These are phyloP conservation scores for Polytolypa hystricis DNA, from an alignment of 2,329 filamentous ascomycete genomes.

Conservation along the genomic window DNA sequence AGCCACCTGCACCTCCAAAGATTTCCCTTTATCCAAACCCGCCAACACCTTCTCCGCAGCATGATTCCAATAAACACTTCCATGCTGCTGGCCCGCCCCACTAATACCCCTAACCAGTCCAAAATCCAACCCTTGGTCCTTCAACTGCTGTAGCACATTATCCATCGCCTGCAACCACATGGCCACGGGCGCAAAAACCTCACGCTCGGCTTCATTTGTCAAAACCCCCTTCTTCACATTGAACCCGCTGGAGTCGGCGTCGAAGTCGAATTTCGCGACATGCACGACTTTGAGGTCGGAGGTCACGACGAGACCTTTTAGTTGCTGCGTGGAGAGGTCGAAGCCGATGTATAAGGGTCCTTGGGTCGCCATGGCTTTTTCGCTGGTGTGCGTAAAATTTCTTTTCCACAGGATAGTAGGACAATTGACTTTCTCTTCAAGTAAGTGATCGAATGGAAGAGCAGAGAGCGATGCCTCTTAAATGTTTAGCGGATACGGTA, in stretches of 20 bases:
- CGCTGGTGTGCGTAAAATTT: not conserved
- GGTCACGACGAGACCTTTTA: conserved; percentile 84
- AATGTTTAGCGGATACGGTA: too few relatives aligned
- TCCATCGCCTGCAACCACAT: conserved; percentile 93
- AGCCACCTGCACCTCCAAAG: conserved; percentile 61
- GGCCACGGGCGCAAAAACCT: conserved; percentile 85
- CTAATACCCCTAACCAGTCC: conserved; percentile 67
- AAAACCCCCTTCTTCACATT: conserved; percentile 79
- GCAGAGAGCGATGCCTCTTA: too few relatives aligned
- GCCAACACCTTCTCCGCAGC: conserved; percentile 56
- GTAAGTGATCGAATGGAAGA: too few relatives aligned
- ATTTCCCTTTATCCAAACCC: conserved; percentile 47
- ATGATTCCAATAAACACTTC: conserved; percentile 83
- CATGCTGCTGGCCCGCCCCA: conserved; percentile 93
- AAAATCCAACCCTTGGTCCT: conserved; percentile 60
- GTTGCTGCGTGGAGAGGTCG: conserved; percentile 91
- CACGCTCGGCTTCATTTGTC: conserved; percentile 67
- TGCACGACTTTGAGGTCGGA: conserved; percentile 70
- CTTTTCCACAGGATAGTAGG: too few relatives aligned
- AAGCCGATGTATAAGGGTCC: conserved; percentile 76
- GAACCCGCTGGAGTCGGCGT: conserved; percentile 70
- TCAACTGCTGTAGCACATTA: conserved; percentile 64
- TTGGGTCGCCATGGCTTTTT: not conserved
- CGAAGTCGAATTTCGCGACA: conserved; percentile 90
- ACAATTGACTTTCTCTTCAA: too few relatives aligned